These are phyloP conservation scores for Triglochin maritima DNA, from an alignment of 106 monocot species.

Conservation along the genomic window DNA sequence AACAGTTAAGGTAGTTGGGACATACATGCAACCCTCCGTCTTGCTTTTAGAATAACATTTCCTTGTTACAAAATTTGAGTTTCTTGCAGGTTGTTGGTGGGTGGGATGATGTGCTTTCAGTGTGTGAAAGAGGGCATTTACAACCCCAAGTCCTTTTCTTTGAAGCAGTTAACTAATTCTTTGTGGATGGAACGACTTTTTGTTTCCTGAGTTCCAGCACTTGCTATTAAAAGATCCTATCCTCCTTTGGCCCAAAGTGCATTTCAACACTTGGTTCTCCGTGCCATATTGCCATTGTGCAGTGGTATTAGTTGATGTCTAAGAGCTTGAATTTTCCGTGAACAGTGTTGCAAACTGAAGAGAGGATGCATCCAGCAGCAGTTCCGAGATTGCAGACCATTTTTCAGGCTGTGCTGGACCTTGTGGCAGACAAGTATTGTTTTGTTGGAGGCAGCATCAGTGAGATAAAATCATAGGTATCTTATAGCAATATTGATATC, in stretches of 20 bases:
- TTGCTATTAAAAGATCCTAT: neutral
- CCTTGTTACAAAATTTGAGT: neutral
- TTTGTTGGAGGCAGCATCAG: neutral
- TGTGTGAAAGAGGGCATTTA: conserved; percentile 69
- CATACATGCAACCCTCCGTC: neutral
- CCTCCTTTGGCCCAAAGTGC: neutral
- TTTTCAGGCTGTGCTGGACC: conserved; percentile 1
- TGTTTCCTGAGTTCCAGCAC: neutral
- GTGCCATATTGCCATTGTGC: neutral
- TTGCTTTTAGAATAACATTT: conserved; percentile 3
- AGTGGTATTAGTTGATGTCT: neutral
- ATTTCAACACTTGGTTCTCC: neutral
- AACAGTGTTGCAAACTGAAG: neutral
- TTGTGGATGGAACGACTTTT: neutral
- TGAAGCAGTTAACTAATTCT: conserved; percentile 36
- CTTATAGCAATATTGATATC: neutral
- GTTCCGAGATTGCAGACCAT: neutral
- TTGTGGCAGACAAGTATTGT: neutral
- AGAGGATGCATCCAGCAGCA: neutral
- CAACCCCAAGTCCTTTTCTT: conserved; percentile 88
- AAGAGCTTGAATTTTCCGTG: neutral
- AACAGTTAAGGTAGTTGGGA: conserved; percentile 52
- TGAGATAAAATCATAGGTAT: neutral
- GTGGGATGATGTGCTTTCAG: conserved; percentile 55
- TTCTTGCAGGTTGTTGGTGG: conserved; percentile 50